Base-by-base conservation (phyloP, 2,329 filamentous ascomycete genomes). In the Teratosphaeria nubilosa region DNA sequence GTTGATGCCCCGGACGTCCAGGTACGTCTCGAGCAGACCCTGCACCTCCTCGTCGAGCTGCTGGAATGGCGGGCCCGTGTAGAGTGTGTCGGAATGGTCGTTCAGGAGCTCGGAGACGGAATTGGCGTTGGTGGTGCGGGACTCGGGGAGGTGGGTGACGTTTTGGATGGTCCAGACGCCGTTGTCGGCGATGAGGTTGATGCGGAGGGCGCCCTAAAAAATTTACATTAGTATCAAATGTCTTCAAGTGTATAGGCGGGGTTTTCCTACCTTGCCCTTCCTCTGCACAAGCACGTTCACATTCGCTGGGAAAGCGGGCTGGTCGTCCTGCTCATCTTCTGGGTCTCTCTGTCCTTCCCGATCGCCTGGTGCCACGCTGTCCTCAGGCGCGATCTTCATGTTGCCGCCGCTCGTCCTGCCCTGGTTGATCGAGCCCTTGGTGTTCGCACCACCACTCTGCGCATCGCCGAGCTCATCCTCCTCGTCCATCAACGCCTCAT, bases 41-140 rank as follows among this genome's bases (percentile, higher is more conserved):
- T 97, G 92, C 51, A 99, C 83, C 73, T 97, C 92, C 78, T 96
- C 91, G 72, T 99, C 94, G 59, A 99, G 85, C 79, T 90, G 95
- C 76, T 85, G 86, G 74, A 96, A 97, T 57, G 90, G 88, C 61
- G 94, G 94, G 58, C 94, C 94, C 50, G 89, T 86, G 78, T 97
- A 99, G 65, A 91, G 76, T 63, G 85, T 85, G 73, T 95, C 90
- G 20, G 64, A 58, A 22, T 62, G 55, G 22, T 70, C 64, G 63
- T 90, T 85, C 50, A 92, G 90, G 63, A 95, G 78, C 59, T 87
- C 85, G 60, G 87, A 80, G 66, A 91, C 86, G 48, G 63, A 58
- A 20, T 58, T 58, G 52, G 64, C 63, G 63, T 89, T 84, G 51
- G 91, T 90, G 63, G 92, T 77, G 59, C 87, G 89, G 64, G 92